These are phyloP conservation scores for Rusavskia elegans DNA, from an alignment of 495 filamentous ascomycete species.

Conservation along the genomic window DNA sequence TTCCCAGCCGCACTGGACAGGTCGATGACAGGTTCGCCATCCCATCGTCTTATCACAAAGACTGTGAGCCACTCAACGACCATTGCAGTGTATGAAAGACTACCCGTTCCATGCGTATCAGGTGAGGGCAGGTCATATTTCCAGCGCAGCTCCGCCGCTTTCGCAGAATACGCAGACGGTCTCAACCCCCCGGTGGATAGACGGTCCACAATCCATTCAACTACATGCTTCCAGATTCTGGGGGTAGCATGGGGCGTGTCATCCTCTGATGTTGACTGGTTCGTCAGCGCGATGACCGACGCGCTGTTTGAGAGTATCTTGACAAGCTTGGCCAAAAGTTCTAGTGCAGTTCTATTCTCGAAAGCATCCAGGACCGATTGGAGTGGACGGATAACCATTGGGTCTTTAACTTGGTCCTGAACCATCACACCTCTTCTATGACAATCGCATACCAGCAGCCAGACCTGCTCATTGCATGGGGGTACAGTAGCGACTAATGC, in stretches of 20 bases:
- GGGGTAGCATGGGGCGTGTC: too few relatives aligned
- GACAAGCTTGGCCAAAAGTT: conserved; percentile 33
- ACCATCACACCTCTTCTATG: conserved; percentile 37
- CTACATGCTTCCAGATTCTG: too few relatives aligned
- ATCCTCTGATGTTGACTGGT: too few relatives aligned
- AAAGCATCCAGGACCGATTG: conserved; percentile 33
- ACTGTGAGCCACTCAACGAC: conserved; percentile 71
- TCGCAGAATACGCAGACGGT: not conserved
- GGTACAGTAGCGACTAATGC: conserved; percentile 38
- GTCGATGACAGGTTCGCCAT: conserved; percentile 51
- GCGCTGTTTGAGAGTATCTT: not conserved
- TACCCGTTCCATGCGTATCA: conserved; percentile 22
- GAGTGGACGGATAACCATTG: conserved; percentile 16
- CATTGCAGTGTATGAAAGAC: conserved; percentile 10
- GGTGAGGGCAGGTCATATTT: conserved; percentile 18
- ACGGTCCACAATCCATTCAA: not conserved
- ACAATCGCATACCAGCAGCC: conserved; percentile 33
- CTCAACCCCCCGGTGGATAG: not conserved
- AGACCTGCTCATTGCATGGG: conserved; percentile 26
- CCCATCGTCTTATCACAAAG: conserved; percentile 62
- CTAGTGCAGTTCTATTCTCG: conserved; percentile 44
- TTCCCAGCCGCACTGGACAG: conserved; percentile 52
- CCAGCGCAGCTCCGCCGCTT: not conserved
- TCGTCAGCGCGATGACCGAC: too few relatives aligned
- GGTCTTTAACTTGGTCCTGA: conserved; percentile 24